These are phyloP conservation scores for Poa pratensis DNA, from an alignment of 176 grass and related monocot species.

Conservation along the genomic window DNA sequence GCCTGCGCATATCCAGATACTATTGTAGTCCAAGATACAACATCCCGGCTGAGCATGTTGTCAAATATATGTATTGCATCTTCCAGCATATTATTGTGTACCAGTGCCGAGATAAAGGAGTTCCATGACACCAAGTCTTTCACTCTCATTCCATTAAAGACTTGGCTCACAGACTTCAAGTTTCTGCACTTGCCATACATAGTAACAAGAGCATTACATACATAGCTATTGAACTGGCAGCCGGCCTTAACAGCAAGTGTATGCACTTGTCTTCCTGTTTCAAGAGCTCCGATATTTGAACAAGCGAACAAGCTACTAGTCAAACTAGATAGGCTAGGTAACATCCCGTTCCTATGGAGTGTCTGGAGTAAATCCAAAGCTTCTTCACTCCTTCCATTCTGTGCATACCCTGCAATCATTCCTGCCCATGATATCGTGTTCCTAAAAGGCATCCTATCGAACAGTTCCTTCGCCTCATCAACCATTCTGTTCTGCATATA, in stretches of 20 bases:
- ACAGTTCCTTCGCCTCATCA: conserved; percentile 67
- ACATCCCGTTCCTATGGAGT: conserved; percentile 50
- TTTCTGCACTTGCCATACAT: conserved; percentile 69
- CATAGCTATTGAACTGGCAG: conserved; percentile 57
- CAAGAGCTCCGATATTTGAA: conserved; percentile 58
- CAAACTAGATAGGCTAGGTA: conserved; percentile 66
- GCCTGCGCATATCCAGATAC: conserved; percentile 58
- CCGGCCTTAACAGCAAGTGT: conserved; percentile 54
- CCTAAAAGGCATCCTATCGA: conserved; percentile 64
- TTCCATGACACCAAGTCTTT: conserved; percentile 67
- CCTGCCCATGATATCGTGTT: conserved; percentile 63
- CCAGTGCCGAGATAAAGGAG: conserved; percentile 56
- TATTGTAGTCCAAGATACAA: conserved; percentile 55
- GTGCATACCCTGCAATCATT: conserved; percentile 74
- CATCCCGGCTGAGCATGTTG: conserved; percentile 49
- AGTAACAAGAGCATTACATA: conserved; percentile 66
- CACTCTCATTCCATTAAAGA: conserved; percentile 52
- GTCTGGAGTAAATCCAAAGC: conserved; percentile 56
- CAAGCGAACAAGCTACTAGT: conserved; percentile 75
- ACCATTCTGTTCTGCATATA: conserved; percentile 68
- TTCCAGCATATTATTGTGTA: conserved; percentile 62
- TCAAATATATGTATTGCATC: conserved; percentile 54
- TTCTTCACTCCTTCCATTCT: conserved; percentile 69
- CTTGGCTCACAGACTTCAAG: conserved; percentile 48
- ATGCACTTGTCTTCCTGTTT: conserved; percentile 65